Evolutionary conservation across 2,329 filamentous ascomycete species (phyloP), one percentile per base, ranked within the genome.

Genomic region (Stachybotrys echinatus): DNA sequence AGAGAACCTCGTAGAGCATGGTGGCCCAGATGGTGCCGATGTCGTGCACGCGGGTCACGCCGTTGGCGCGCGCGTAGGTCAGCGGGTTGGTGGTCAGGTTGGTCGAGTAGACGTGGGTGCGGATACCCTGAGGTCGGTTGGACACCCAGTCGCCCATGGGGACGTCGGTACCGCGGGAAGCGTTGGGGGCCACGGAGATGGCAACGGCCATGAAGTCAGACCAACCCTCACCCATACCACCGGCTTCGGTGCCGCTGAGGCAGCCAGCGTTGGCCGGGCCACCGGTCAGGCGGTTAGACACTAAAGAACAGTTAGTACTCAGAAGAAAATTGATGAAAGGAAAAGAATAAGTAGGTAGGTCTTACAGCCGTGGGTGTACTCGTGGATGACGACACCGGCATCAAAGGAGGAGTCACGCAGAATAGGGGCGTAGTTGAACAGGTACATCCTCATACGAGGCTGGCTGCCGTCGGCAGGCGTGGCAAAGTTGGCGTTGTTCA

Each of bases 201-300:
- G 77, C 74, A 0, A 72, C 74, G 6, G 78, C 77, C 63, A 74
- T 75, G 62, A 81, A 79, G 55, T 82, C 79, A 50, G 72, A 66
- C 79, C 79, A 82, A 37, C 79, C 79, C 50, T 82, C 79, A 27
- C 77, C 78, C 79, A 82, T 80, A 37, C 79, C 78, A 12, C 76
- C 74, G 2, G 74, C 65, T 52, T 82, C 77, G n/a, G 69, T 55
- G 10, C 70, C 63, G 12, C 50, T 60, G 17, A 81, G 67, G 55
- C 79, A 82, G 47, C 62, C 68, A 23, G 57, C 65, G 69, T 82
- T 84, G 42, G 69, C 66, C 0, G 80, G 79, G 1, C 80, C 80
- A 46, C 80, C 80, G 0, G 80, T 83, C 23, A 84, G 70, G 38
- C 80, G 78, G 64, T 69, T 82, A 12, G 78, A 81, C 8, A 84